phyloP scores from a whole-genome alignment of 371 early-diverging fungal genomes.

The Mortierella sp. region DNA sequence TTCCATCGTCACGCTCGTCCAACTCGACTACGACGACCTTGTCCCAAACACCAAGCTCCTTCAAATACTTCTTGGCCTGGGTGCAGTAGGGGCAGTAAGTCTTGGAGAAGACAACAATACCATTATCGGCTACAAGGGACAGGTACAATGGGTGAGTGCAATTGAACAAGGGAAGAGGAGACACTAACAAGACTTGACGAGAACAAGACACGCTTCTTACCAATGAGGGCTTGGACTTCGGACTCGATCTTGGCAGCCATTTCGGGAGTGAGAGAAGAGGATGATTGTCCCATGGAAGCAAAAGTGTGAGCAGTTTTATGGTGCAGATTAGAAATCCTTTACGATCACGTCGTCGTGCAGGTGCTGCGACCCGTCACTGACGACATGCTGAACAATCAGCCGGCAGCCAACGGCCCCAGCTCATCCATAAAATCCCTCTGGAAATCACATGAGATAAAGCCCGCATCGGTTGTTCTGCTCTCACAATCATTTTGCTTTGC shows the following conservation, averaged over 20 bases:
- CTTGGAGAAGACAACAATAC: slow-evolving; percentile 82
- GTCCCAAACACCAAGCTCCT: slow-evolving; percentile 54
- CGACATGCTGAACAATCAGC: no score
- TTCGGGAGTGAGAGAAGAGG: slow-evolving; percentile 46
- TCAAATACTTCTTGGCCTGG: slow-evolving; percentile 74
- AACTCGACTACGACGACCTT: slow-evolving; percentile 71
- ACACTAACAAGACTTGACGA: no score
- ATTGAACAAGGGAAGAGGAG: no score
- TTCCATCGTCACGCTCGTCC: slow-evolving; percentile 71
- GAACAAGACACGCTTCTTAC: slow-evolving; percentile 25
- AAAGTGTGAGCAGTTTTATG: slow-evolving; percentile 6
- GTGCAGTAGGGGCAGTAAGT: slow-evolving; percentile 88
- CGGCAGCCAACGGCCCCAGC: no score
- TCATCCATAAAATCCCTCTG: no score
- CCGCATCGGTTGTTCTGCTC: no score
- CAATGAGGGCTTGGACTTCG: slow-evolving; percentile 41
- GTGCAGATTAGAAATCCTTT: no score
- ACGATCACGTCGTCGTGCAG: no score
- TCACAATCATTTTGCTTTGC: neutral
- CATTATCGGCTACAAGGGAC: slow-evolving; percentile 17
- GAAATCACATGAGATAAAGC: no score
- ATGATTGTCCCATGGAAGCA: slow-evolving; percentile 40
- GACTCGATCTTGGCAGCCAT: slow-evolving; percentile 40
- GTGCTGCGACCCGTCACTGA: no score
- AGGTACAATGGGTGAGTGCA: neutral